phyloP scores from a whole-genome alignment of 2,329 filamentous ascomycete species.

The Scedosporium aurantiacum region DNA sequence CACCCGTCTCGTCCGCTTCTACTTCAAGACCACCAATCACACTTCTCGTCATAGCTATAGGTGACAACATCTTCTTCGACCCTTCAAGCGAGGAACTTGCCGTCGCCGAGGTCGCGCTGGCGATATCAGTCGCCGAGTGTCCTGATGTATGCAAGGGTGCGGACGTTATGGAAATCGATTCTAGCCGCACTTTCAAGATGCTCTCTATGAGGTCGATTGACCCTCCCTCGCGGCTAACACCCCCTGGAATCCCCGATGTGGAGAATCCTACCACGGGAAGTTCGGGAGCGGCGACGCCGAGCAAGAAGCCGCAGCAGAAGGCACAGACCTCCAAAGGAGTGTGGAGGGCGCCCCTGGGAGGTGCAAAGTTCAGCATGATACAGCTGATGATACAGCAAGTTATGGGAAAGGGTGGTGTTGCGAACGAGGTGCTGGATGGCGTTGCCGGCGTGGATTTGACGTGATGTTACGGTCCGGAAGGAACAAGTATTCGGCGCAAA shows the following conservation, averaged over 20 bases:
- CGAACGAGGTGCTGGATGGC: constrained; percentile 74
- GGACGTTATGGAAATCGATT: constrained; percentile 30
- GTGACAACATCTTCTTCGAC: constrained; percentile 86
- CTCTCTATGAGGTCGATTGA: constrained; percentile 64
- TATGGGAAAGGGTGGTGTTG: constrained; percentile 66
- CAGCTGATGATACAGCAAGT: constrained; percentile 66
- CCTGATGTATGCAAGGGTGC: constrained; percentile 10
- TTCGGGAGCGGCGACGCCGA: constrained; percentile 19
- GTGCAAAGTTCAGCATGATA: constrained; percentile 64
- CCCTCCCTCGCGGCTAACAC: constrained; percentile 61
- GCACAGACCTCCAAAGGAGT: constrained; percentile 45
- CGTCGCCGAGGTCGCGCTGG: constrained; percentile 81
- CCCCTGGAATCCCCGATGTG: constrained; percentile 56
- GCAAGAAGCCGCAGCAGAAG: constrained; percentile 30
- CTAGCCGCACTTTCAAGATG: constrained; percentile 41
- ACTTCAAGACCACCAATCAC: constrained; percentile 67
- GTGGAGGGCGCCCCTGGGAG: constrained; percentile 78
- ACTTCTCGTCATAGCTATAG: constrained; percentile 77
- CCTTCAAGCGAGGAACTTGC: constrained; percentile 84
- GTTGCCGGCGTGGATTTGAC: constrained; percentile 64
- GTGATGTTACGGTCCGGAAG: constrained; percentile 17
- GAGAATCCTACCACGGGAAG: constrained; percentile 44
- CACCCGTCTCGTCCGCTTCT: constrained; percentile 27
- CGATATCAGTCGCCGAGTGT: constrained; percentile 61
- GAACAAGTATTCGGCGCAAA: background rate